Percentiles rank a stretch among this genome's conserved stretches.
These are phyloP conservation scores for Spirogloea muscicola DNA, from an alignment of 139 green algal species.

Conservation along the genomic window DNA sequence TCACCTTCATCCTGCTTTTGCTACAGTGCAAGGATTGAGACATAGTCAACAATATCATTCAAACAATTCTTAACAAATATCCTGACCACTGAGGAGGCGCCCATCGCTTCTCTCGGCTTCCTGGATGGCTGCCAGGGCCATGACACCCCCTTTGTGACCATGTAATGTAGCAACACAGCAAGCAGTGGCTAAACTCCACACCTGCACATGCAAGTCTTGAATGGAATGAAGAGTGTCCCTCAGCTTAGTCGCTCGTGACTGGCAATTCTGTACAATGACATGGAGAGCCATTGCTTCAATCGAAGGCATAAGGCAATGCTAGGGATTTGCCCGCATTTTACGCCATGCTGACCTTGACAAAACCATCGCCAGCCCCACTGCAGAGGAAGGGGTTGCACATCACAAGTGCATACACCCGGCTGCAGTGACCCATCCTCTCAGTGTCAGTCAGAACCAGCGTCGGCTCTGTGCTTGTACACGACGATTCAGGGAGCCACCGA, in stretches of 20 bases:
- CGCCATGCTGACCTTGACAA: slow-evolving; percentile 52
- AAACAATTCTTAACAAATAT: too few species aligned
- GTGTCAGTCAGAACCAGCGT: slow-evolving; percentile 35
- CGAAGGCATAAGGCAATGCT: too few species aligned
- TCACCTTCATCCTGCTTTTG: too few species aligned
- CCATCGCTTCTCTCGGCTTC: too few species aligned
- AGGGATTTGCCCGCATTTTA: too few species aligned
- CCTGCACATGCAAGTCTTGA: slow-evolving; percentile 6
- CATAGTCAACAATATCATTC: too few species aligned
- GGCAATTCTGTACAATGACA: too few species aligned
- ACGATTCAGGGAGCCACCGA: too few species aligned
- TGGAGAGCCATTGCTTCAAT: too few species aligned
- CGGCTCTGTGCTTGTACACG: slow-evolving; percentile 14
- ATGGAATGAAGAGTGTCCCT: too few species aligned
- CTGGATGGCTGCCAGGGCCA: slow-evolving; percentile 74
- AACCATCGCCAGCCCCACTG: slow-evolving; percentile 35
- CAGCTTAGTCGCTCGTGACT: too few species aligned
- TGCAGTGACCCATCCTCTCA: slow-evolving; percentile 31
- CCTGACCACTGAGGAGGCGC: slow-evolving; percentile 68
- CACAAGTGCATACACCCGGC: slow-evolving; percentile 27
- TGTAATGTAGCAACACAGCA: slow-evolving; percentile 30
- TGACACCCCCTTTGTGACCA: slow-evolving; percentile 74
- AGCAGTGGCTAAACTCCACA: slow-evolving; percentile 34
- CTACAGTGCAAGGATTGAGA: too few species aligned
- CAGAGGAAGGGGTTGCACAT: slow-evolving; percentile 28